Evolutionary conservation across 371 early-diverging fungal genomes (phyloP), one percentile per base, ranked within the genome.

Genomic region (Sporodiniella umbellata): DNA sequence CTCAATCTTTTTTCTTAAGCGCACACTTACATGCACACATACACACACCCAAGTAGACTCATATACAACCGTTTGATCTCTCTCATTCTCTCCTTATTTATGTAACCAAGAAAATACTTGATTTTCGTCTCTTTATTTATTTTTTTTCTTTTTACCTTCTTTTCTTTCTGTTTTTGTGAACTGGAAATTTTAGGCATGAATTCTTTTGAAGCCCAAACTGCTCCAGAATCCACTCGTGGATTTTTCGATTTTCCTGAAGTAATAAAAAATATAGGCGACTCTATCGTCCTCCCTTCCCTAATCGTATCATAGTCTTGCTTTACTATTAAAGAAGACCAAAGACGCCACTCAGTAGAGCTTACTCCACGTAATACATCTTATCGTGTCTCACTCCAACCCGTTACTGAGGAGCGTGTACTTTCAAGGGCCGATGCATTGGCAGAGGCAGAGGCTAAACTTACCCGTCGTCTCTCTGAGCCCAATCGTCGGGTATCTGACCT

Each of bases 171-270:
- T 38, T 46, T 26, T n/a, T n/a, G n/a, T n/a, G n/a, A n/a, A n/a
- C n/a, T n/a, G n/a, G n/a, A n/a, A n/a, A n/a, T n/a, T n/a, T n/a
- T n/a, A n/a, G n/a, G n/a, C n/a, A 40, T 42, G 31, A 38, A 25
- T 18, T 30, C 42, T 26, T 33, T 75, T 33, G 63, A 75, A 43
- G 70, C 68, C 15, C 77, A 76, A 47, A 76, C 77, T 11, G 77
- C 77, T 17, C 77, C 77, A 22, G 77, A 76, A 57, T 76, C 77
- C 15, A 76, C 77, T 18, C 66, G 70, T 46, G 77, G 77, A 10
- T 42, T 76, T 8, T 76, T 76, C 58, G 77, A 68, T 58, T 45
- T 62, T 23, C 68, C 69, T 42, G 68, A 67, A 38, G 56, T 56
- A 40, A 56, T 52, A 49, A 48, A 52, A 52, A 48, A 15, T 21